These are phyloP conservation scores for Ogataea pini DNA, from an alignment of 805 yeast species.

Conservation along the genomic window DNA sequence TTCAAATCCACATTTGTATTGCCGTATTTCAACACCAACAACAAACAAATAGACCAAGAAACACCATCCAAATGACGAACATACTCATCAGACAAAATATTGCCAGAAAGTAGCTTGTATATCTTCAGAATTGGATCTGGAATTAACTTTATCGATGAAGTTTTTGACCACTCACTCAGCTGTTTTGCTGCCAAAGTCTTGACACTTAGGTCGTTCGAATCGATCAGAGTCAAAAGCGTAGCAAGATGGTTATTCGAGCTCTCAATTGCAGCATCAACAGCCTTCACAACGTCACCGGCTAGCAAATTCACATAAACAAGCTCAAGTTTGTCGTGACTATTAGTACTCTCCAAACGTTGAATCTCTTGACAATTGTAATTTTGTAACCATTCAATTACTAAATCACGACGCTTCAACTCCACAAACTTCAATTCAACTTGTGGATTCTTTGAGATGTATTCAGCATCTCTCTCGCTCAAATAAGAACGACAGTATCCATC, in stretches of 20 bases:
- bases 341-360: conserved; percentile 27
- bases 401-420: conserved; percentile 41
- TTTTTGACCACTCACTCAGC: conserved; percentile 62
- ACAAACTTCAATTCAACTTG: conserved; percentile 14
- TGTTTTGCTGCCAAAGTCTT: conserved; percentile 58
- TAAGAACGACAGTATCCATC: conserved; percentile 26
- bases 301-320: conserved; percentile 50
- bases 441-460: conserved; percentile 10
- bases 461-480: conserved; percentile 10
- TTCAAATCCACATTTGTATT: conserved; percentile 40
- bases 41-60: conserved; percentile 67
- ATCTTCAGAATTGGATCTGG: conserved; percentile 59
- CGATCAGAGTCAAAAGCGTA: conserved; percentile 64
- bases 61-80: conserved; percentile 45
- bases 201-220: conserved; percentile 66
- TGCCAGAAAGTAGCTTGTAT: conserved; percentile 64
- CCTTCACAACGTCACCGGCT: conserved; percentile 59
- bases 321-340: conserved; percentile 46
- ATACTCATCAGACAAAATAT: conserved; percentile 33
- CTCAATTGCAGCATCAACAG: conserved; percentile 61
- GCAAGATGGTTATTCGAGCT: conserved; percentile 71
- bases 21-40: conserved; percentile 65
- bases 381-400: conserved; percentile 60
- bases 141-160: conserved; percentile 42
- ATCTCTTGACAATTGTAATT: conserved; percentile 41